Evolutionary conservation across 805 yeast species (phyloP), one percentile per base, ranked within the genome.

Genomic region (Saturnispora ahearnii): DNA sequence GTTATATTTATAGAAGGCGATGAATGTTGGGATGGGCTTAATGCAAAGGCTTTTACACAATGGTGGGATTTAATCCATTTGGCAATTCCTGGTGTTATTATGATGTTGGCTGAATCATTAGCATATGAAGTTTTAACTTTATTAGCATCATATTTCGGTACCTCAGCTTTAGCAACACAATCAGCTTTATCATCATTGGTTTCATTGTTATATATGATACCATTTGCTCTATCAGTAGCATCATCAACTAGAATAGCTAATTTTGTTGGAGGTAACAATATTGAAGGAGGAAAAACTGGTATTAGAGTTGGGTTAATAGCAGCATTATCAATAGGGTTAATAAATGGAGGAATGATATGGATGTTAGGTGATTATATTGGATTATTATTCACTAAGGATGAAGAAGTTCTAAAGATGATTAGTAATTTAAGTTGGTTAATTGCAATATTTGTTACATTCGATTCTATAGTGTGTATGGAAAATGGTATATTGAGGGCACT

Each of bases 401-500:
- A 67, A 12, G 77, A 71, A 1, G 88, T 87, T 7, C 66, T 74
- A 9, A 58, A 58, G 0, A 60, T 78, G 52, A 78, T 84, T n/a
- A 71, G 73, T 2, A 61, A 65, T 8, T 67, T 83, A 18, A 74
- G 84, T 59, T 89, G 91, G 2, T 68, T 81, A 43, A 76, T 85
- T 26, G 78, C 89, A 1, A 55, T 81, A 2, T 76, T 82, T 55
- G 88, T 84, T 55, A 64, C 86, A 2, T 74, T 78, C 51, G 95
- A 87, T 62, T 82, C 87, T 3, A 61, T 84, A 15, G 83, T 86
- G 13, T 78, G 83, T 41, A 80, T 84, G 15, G 81, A 87, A 3
- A 80, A 84, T 40, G 93, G 90, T 1, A 73, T 83, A 33, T 66
- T 87, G 51, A 69, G 95, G 52, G 89, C 90, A 1, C 82, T 83